Evolutionary conservation across 2,329 filamentous ascomycete species (phyloP).

Genomic region (Trichophyton mentagrophytes): DNA sequence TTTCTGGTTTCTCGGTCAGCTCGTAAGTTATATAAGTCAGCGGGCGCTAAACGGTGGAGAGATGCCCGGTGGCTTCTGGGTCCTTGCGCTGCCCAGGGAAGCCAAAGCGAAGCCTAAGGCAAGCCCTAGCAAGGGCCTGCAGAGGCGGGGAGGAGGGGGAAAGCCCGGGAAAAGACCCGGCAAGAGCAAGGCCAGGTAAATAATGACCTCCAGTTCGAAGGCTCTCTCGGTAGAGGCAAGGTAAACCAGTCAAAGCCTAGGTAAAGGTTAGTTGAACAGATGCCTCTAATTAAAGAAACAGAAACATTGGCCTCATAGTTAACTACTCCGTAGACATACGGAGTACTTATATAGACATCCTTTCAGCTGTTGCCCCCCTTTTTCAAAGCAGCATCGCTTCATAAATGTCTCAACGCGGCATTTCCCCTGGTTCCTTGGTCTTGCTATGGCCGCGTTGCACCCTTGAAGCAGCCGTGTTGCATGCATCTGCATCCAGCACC

Average conservation of each 20-base stretch:
- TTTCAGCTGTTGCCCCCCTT: too few species aligned
- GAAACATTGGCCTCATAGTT: too few species aligned
- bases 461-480: slow-evolving; percentile 1
- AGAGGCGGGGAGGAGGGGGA: not conserved
- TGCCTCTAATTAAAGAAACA: too few species aligned
- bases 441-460: not conserved
- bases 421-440: not conserved
- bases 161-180: not conserved
- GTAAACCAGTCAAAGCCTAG: not conserved
- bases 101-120: not conserved
- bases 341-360: too few species aligned
- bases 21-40: not conserved
- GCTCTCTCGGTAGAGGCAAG: not conserved
- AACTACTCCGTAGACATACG: too few species aligned
- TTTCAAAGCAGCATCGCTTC: not conserved
- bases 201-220: too few species aligned
- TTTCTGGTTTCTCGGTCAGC: not conserved
- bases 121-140: not conserved
- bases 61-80: not conserved
- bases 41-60: slow-evolving; percentile 1
- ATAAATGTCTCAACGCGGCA: not conserved
- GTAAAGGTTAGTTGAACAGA: not conserved
- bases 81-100: not conserved
- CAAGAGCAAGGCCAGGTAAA: not conserved
- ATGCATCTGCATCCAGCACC: not conserved